Evolutionary conservation across 2,329 filamentous ascomycete species (phyloP), one percentile per base, ranked within the genome.

Genomic region (Claviceps sorghi): DNA sequence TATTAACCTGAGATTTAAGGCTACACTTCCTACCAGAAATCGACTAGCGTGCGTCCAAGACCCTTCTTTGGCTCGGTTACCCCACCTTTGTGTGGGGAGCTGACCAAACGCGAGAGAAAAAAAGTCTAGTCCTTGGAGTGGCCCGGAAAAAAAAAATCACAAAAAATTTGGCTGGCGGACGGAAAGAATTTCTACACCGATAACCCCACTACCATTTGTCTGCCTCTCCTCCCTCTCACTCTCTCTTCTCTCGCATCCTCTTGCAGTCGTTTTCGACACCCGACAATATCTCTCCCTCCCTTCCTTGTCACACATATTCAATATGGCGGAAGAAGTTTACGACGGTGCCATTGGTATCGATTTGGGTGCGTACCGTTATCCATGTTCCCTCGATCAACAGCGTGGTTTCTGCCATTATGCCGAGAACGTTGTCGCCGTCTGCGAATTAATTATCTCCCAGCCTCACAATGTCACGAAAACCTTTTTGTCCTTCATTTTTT

Each of bases 311-410:
- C 58, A 62, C 60, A 57, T 60, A 55, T 43, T 63, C 66, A 88
- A 76, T 70, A 96, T 96, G 91, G 84, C 88, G 72, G 89, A 95
- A 74, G 91, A 96, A 84, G 84, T 94, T 67, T 98, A 97, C 75
- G 93, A 98, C 73, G 93, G 93, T 86, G 93, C 93, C 83, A 88
- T 97, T 78, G 93, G 93, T 83, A 98, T 98, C 79, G 93, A 98
- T 84, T 82, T 98, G 78, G 93, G 91, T 95, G 78, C 67, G 84
- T 76, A 48, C 9, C 32, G 17, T 46, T 21, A 19, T 15, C 21
- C 49, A 26, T n/a, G 21, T 32, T 44, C 11, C 11, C 30, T 22
- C 13, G 17, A 17, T 26, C 34, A 30, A 15, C 30, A 17, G 22
- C 38, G 41, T 26, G 21, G 21, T 50, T 26, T 15, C n/a, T 38